Conservation (phyloP, 2,329 filamentous ascomycete species). For the Trichoderma pleuroti region DNA sequence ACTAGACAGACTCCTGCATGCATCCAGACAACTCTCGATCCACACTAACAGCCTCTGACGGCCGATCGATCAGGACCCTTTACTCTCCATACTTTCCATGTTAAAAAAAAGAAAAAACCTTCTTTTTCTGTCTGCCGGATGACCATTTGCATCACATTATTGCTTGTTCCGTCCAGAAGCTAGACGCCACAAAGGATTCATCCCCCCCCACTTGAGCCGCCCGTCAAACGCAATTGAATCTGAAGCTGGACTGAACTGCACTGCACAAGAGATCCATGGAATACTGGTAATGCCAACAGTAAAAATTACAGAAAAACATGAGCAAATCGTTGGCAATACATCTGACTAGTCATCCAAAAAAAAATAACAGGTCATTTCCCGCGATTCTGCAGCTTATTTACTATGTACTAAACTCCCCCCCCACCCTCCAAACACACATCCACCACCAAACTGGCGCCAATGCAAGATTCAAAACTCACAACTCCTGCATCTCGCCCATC, state of each 20-base stretch:
- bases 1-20: neutral
- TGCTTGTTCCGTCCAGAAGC: neutral
- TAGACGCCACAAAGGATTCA: neutral
- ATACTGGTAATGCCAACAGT: neutral
- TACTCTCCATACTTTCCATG: neutral
- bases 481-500: neutral
- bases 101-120: neutral
- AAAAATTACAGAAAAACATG: neutral
- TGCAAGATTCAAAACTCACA: neutral
- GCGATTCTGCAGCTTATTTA: neutral
- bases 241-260: neutral
- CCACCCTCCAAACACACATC: neutral
- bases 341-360: neutral
- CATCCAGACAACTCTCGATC: neutral
- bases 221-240: neutral
- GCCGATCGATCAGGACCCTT: neutral
- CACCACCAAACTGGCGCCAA: neutral
- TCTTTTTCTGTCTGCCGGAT: neutral
- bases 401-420: neutral
- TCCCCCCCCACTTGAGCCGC: neutral
- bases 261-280: neutral
- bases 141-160: neutral
- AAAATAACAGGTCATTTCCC: neutral
- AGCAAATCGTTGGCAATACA: neutral
- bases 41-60: neutral